Evolutionary conservation across 2,329 filamentous ascomycete genomes (phyloP), one percentile per base, ranked within the genome.

Genomic region (Bipolaris oryzae): DNA sequence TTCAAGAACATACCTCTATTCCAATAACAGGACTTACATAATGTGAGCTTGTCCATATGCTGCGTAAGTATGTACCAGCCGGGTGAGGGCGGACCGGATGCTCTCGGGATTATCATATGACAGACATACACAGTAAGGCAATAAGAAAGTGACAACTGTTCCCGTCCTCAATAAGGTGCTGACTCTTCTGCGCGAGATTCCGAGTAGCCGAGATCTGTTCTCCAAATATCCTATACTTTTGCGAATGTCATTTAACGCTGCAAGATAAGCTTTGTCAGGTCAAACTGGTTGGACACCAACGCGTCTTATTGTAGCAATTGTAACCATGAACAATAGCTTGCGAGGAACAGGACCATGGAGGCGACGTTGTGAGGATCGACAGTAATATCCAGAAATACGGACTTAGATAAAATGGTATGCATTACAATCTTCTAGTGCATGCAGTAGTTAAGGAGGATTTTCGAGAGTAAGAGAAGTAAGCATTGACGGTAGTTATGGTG

Each of bases 381-480:
- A 11, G 10, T 15, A 23, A 15, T 41, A 15, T 23, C 18, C 38
- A 25, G 39, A 25, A 21, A 25, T 7, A n/a, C n/a, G 39, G n/a
- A 5, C 16, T 45, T 33, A 15, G 25, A 11, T 1, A 31, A 18
- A 48, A 43, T 21, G 47, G 42, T 52, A 34, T 53, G 20, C 28
- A 52, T 53, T 56, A 56, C 33, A 53, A 53, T 46, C 41, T 42
- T 53, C 45, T 52, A 56, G 18, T 21, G n/a, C 46, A 46, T 35
- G 42, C 31, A 10, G 35, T 10, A 37, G 31, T 31, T 16, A 11
- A 55, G 33, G 34, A 33, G 38, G 23, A 41, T 10, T 23, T 15
- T 6, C 15, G 15, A 10, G 23, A 33, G 25, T 18, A 10, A 7
- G 34, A 28, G 10, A 41, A 31, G 39, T 7, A 25, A 10, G 23